Evolutionary conservation across 1,139 yeast species (phyloP), one percentile per base, ranked within the genome.

Genomic region (Suhomyces panamericanus): DNA sequence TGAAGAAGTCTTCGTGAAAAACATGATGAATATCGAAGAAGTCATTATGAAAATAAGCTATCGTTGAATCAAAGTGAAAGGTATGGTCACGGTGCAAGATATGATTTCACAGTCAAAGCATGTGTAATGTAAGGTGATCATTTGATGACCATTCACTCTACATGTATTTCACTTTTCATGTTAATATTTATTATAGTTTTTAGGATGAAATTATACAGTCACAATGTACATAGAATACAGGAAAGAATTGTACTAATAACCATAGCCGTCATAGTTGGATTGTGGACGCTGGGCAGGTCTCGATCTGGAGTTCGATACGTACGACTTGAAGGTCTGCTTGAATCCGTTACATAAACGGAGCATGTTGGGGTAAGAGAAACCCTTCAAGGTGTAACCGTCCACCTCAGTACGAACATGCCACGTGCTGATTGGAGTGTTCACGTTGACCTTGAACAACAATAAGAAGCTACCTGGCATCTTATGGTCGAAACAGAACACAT

Each of bases 381-480:
- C 85, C 63, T 83, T 83, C 63, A 93, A 74, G 57, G 81, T 83
- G 62, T 81, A 93, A 6, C 98, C 98, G 51, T 85, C 85, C 30
- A 95, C 90, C 44, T 87, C 85, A 11, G 90, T 89, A 65, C 83
- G 86, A 33, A 93, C 96, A 58, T 88, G 88, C 96, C 97, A 89
- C 4, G 89, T 83, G 55, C 83, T 81, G 37, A 90, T 77, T 32
- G 87, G 84, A 14, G 95, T 80, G 49, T 75, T 75, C 26, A 81
- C 85, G 55, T 83, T 87, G 38, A 79, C 74, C 67, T 91, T 93
- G 75, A 91, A 93, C 66, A 91, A 77, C 48, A 93, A 72, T 57
- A 83, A 75, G 64, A 93, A 90, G 81, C 91, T 89, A 17, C 99
- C 99, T 1, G 99, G 96, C 37, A 85, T 81, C 60, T 85, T 87